Base-by-base conservation (phyloP, 1,139 yeast genomes). In the Meyerozyma guilliermondii region DNA sequence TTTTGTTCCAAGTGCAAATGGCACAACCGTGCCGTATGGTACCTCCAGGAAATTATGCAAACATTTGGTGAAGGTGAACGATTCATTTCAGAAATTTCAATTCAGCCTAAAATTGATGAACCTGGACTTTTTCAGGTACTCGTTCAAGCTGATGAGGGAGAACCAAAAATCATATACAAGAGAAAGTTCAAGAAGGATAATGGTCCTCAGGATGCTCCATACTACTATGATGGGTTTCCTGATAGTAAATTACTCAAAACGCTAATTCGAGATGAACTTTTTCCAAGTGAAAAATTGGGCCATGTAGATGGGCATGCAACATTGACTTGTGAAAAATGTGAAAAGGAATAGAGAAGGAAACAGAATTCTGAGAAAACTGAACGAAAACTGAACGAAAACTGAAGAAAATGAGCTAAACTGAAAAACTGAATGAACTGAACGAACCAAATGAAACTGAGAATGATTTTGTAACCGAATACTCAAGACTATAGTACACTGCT, bases 1-100 rank as follows among this genome's bases (percentile, higher is more conserved):
- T 72, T 63, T 51, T 72, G 78, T 43, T 62, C 68, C 43, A 63
- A 63, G 48, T 72, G 78, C 53, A 72, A 72, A 50, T 72, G 78
- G 78, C 76, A 71, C 42, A 66, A 69, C 46, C 54, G 78, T 9
- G 78, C 76, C 4, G 59, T 71, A 2, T 72, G 78, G 78, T 72
- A 72, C 46, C 45, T 68, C 28, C 75, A 68, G 46, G 78, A 72
- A 47, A 51, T 72, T 1, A 53, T 72, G 4, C 74, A 69, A 54
- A 72, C 78, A 0, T 72, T 72, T 49, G 66, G 66, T 35, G 68
- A 64, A 7, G 59, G 59, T 14, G 51, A 47, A 2, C 48, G 46
- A 28, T 47, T 45, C 34, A 56, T 70, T n/a, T 51, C 61, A 14
- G 76, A 71, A 34, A 57, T 72, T 5, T 56, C 74, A 5, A 54